A percentile compares a stretch with the other conserved stretches of the same genome.
Evolutionary conservation across 345 rosid species (phyloP).

Genomic region (Laguncularia racemosa): DNA sequence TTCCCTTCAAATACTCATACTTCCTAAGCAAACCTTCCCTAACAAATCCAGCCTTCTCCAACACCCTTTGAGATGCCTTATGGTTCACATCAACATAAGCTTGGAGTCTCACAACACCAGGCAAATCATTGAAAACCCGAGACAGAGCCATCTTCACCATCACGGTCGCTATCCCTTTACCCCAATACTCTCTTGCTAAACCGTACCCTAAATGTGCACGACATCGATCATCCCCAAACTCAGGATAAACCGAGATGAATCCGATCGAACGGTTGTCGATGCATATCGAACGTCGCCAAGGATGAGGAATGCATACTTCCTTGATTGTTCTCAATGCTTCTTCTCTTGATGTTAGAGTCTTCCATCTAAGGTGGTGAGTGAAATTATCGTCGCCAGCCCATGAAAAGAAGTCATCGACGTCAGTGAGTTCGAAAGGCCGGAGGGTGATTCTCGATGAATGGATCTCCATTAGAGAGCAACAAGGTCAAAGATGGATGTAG

Average conservation of each 20-base stretch:
- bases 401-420: constrained; percentile 28
- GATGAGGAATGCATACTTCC: constrained; percentile 37
- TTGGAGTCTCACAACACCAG: constrained; percentile 31
- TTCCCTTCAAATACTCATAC: constrained; percentile 26
- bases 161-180: constrained; percentile 27
- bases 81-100: constrained; percentile 31
- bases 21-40: constrained; percentile 39
- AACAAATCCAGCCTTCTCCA: constrained; percentile 32
- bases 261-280: constrained; percentile 32
- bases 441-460: constrained; percentile 21
- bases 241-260: constrained; percentile 27
- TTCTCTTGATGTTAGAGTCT: constrained; percentile 24
- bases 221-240: constrained; percentile 21
- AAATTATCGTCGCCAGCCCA: constrained; percentile 35
- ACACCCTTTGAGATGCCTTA: constrained; percentile 32
- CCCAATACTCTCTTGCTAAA: constrained; percentile 38
- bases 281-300: constrained; percentile 46
- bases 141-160: constrained; percentile 26
- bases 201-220: constrained; percentile 32
- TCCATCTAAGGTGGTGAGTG: constrained; percentile 25
- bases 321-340: constrained; percentile 28
- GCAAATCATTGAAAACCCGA: constrained; percentile 24
- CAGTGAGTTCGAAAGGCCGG: constrained; percentile 28
- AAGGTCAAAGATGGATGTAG: no score
- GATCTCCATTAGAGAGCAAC: neutral